A percentile compares a stretch with the other conserved stretches of the same genome.
Evolutionary conservation across 352 stramenopile genomes (phyloP).

Genomic region (Phytophthora pseudosyringae): DNA sequence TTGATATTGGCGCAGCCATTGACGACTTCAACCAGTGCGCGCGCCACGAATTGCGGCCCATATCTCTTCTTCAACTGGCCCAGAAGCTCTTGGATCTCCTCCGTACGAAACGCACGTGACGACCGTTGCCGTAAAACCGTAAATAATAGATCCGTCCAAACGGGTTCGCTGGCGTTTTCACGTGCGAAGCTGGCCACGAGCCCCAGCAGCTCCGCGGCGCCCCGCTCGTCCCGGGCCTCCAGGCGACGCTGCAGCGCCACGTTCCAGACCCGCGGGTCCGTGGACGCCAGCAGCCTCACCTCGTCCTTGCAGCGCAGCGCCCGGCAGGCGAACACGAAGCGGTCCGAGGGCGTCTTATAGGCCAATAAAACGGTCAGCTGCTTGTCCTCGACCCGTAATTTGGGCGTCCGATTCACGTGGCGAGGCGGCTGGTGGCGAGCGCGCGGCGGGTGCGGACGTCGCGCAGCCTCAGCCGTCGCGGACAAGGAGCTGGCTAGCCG

Average conservation of each 20-base stretch:
- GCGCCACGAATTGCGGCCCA: slow-evolving; percentile 51
- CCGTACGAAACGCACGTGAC: slow-evolving; percentile 27
- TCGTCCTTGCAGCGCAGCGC: slow-evolving; percentile 49
- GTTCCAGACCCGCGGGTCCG: slow-evolving; percentile 64
- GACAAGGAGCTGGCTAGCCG: slow-evolving; percentile 11
- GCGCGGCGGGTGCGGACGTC: neutral
- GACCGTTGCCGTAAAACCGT: slow-evolving; percentile 63
- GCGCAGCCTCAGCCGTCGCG: neutral
- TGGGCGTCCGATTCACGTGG: slow-evolving; percentile 10
- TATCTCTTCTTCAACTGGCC: slow-evolving; percentile 39
- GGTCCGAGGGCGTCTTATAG: slow-evolving; percentile 30
- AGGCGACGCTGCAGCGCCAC: slow-evolving; percentile 64
- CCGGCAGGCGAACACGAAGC: slow-evolving; percentile 45
- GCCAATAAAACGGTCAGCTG: slow-evolving; percentile 48
- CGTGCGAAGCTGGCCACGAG: slow-evolving; percentile 51
- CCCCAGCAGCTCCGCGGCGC: slow-evolving; percentile 55
- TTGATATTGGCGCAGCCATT: slow-evolving; percentile 75
- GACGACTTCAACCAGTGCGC: slow-evolving; percentile 54
- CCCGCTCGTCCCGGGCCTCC: slow-evolving; percentile 46
- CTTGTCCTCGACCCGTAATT: slow-evolving; percentile 36
- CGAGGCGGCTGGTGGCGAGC: neutral
- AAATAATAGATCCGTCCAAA: slow-evolving; percentile 83
- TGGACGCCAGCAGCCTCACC: slow-evolving; percentile 50
- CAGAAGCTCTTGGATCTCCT: slow-evolving; percentile 48
- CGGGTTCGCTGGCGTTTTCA: slow-evolving; percentile 58